These are phyloP conservation scores for Daphne laureola DNA, from an alignment of 441 rosid genomes.

Conservation along the genomic window DNA sequence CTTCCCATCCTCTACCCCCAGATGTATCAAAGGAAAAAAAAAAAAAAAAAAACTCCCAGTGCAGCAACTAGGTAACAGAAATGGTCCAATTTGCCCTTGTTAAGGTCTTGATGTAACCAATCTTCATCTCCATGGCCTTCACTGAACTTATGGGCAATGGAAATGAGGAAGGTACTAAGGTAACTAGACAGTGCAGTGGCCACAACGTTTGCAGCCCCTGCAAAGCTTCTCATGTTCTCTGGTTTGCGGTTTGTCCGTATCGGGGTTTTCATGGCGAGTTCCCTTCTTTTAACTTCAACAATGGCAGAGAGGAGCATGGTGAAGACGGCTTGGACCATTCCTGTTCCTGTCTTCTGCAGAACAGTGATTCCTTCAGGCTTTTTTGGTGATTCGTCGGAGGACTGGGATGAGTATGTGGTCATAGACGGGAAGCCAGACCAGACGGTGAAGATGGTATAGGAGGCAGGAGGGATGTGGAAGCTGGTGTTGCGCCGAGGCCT, in stretches of 20 bases:
- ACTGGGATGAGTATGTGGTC: neutral
- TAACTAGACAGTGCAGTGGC: neutral
- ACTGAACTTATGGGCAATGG: neutral
- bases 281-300: neutral
- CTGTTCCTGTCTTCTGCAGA: neutral
- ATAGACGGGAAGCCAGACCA: neutral
- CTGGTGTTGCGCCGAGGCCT: neutral
- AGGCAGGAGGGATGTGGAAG: neutral
- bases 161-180: neutral
- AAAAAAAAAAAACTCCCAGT: neutral
- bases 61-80: neutral
- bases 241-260: neutral
- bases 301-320: neutral
- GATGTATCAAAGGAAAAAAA: no score
- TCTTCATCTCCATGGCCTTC: neutral
- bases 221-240: constrained; percentile 3
- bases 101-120: neutral
- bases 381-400: neutral
- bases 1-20: no score
- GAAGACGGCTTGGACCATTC: neutral
- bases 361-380: neutral
- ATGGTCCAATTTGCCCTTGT: neutral
- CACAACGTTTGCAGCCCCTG: neutral
- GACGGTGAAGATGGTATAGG: neutral
- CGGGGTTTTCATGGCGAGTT: neutral